Evolutionary conservation across 495 filamentous ascomycete species (phyloP), one percentile per base, ranked within the genome.

Genomic region (Penicillium steckii): DNA sequence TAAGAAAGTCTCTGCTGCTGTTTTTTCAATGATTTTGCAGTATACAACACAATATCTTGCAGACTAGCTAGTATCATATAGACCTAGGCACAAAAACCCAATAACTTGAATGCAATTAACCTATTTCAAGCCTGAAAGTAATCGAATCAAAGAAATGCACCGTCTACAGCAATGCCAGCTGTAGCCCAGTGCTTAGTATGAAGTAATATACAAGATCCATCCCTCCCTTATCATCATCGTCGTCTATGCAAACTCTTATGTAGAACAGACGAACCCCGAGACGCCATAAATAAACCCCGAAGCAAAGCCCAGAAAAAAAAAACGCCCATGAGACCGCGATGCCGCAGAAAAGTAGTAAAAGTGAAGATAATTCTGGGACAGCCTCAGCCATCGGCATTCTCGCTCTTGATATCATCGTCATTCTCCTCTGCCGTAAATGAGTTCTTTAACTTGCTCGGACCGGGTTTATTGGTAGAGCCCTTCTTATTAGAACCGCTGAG

Each of bases 401-500:
- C 63, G 38, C 63, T 66, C 53, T 66, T 66, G 25, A 57, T 42
- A 25, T 66, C 63, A 25, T 64, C 63, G 33, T 66, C 63, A 18
- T 62, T 44, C 21, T 66, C 64, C 29, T 69, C 68, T 6, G 50
- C 62, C 2, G 63, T 66, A 44, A 66, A 66, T 10, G 63, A 66
- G 54, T 76, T 74, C 48, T 77, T 77, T 7, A 77, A 55, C 56
- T 77, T 77, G 52, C 74, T 77, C 33, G 71, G 70, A 3, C 69
- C 65, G 0, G 72, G 74, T 46, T 77, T 77, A 30, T 63, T 70
- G 17, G 52, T 60, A 1, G 65, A 62, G 22, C 62, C 50, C 55
- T 77, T 77, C 59, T 77, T 77, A 13, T 77, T 77, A 13, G 68
- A 59, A 8, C 55, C 55, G 21, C 69, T 68, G 2, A 67, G 59